These are phyloP conservation scores for Colletotrichum higginsianum DNA, from an alignment of 2,329 filamentous ascomycete species.

Conservation along the genomic window DNA sequence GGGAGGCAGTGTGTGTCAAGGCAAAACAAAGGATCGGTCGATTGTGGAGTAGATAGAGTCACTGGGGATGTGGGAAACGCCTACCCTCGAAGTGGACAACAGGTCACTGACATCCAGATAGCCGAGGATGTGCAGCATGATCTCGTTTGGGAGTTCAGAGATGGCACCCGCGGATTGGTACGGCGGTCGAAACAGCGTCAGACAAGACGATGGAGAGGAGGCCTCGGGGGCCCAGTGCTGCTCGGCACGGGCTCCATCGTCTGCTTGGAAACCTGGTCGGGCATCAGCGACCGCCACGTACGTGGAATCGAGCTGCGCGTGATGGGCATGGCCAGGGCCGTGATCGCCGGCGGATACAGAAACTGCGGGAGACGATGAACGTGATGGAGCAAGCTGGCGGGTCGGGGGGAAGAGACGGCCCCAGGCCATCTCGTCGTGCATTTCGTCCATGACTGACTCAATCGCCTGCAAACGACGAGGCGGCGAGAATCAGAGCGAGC, in stretches of 20 bases:
- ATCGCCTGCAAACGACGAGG: slow-evolving; percentile 34
- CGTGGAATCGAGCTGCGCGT: slow-evolving; percentile 43
- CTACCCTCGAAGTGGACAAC: slow-evolving; percentile 69
- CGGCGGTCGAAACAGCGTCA: slow-evolving; percentile 20
- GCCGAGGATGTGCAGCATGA: slow-evolving; percentile 69
- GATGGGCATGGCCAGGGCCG: slow-evolving; percentile 41
- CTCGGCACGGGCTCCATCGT: slow-evolving; percentile 9
- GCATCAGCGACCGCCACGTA: slow-evolving; percentile 47
- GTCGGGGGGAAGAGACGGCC: slow-evolving; percentile 53
- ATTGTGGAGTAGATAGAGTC: background rate
- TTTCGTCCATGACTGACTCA: slow-evolving; percentile 36
- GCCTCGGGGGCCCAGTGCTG: slow-evolving; percentile 15
- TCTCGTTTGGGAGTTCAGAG: slow-evolving; percentile 66
- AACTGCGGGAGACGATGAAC: slow-evolving; percentile 3
- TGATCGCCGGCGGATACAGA: slow-evolving; percentile 21
- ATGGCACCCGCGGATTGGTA: slow-evolving; percentile 23
- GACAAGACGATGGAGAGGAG: slow-evolving; percentile 21
- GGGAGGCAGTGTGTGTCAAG: background rate
- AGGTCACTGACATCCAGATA: slow-evolving; percentile 72
- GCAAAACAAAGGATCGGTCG: background rate
- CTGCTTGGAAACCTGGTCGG: slow-evolving; percentile 45
- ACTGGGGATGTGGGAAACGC: slow-evolving; percentile 46
- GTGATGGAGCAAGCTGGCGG: slow-evolving; percentile 50
- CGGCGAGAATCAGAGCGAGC: background rate
- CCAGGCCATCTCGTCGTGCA: slow-evolving; percentile 46